Conservation (phyloP, 129 eudicot species). For the Sambucus nigra region DNA sequence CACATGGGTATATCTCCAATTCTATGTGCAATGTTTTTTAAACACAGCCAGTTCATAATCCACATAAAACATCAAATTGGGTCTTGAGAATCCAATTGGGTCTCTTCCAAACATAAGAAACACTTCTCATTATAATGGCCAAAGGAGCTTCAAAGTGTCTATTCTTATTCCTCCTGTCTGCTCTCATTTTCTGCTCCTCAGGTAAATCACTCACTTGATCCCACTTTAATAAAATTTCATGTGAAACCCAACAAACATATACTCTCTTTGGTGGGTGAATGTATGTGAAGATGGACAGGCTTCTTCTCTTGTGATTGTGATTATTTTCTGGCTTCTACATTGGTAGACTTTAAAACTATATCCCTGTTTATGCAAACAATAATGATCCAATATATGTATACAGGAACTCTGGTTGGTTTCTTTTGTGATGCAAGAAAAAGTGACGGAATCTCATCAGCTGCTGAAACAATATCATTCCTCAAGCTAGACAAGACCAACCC, state of each 20-base stretch:
- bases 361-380: too few species aligned
- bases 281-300: too few species aligned
- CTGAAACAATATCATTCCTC: slow-evolving; percentile 5
- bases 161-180: slow-evolving; percentile 28
- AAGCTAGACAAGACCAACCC: neutral
- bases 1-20: slow-evolving; percentile 10
- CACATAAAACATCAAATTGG: slow-evolving; percentile 7
- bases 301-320: too few species aligned
- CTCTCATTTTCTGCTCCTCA: slow-evolving; percentile 21
- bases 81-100: slow-evolving; percentile 12
- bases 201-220: slow-evolving; percentile 20
- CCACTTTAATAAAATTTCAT: neutral
- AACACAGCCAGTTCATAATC: neutral
- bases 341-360: too few species aligned
- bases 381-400: neutral
- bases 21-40: slow-evolving; percentile 9
- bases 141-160: slow-evolving; percentile 16
- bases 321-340: too few species aligned
- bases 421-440: slow-evolving; percentile 10
- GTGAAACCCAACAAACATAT: neutral
- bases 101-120: neutral
- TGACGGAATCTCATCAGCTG: slow-evolving; percentile 1
- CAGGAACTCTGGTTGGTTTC: slow-evolving; percentile 16
- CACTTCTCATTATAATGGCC: slow-evolving; percentile 34
- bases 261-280: too few species aligned